Evolutionary conservation across 2,329 filamentous ascomycete species (phyloP), one percentile per base, ranked within the genome.

Genomic region (Aspergillus fructus): DNA sequence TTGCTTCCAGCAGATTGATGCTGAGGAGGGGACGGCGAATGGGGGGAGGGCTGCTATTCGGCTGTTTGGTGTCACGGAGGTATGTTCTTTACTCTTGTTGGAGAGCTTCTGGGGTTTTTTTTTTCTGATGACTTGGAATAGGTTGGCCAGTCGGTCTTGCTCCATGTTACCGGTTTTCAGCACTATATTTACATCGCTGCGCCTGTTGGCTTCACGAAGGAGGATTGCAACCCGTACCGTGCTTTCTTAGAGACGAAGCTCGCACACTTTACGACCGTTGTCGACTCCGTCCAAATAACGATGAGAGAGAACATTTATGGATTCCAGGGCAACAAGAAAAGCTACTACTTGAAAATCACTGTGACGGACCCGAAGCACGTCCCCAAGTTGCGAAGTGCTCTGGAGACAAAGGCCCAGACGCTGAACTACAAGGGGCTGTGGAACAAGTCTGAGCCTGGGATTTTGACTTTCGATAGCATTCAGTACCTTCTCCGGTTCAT

Each of bases 111-210:
- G 15, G 3, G 11, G 4, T 2, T 21, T 21, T 15, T 6, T 5
- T 23, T 48, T 59, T 58, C 27, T 30, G 9, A 30, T 66, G 64
- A 66, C 56, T 4, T 41, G 11, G 7, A 17, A 24, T 59, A 85
- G 81, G 75, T 74, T 42, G 94, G 94, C 53, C 89, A 99, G 75
- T 99, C 94, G 3, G 91, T 96, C 40, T 85, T 99, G 74, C 81
- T 99, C 12, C 94, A 99, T 73, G 93, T 99, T 61, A 96, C 90
- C 15, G 91, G 92, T 69, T 99, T 99, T 76, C 88, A 91, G 65
- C 94, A 99, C 73, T 99, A 99, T 71, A 85, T 99, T 55, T 99
- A 96, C 68, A 86, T 97, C 46, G 89, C 91, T 9, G 94, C 96
- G 0, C 94, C 94, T 0, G 79, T 93, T 8, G 84, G 85, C 24